These are phyloP conservation scores for Rhodotorula sp. DNA, from an alignment of 1,284 basidiomycete species.

Conservation along the genomic window DNA sequence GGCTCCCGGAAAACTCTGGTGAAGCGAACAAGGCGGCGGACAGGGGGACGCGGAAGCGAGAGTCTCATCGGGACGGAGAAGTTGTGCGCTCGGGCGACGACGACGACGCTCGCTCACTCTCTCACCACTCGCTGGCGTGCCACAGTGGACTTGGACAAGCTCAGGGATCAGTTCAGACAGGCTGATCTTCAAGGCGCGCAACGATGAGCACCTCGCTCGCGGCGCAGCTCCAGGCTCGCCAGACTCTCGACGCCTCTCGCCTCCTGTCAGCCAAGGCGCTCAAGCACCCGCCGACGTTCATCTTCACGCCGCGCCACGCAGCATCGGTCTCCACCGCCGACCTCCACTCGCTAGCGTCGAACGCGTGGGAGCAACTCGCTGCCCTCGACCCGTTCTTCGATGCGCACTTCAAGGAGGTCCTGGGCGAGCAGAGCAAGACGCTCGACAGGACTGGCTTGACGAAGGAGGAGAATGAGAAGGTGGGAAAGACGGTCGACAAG, in stretches of 20 bases:
- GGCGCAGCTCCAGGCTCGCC: slow-evolving; percentile 72
- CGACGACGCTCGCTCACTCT: neutral
- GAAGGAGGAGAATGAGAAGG: slow-evolving; percentile 60
- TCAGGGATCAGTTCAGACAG: neutral
- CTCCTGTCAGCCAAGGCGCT: slow-evolving; percentile 64
- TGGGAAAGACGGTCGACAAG: slow-evolving; percentile 62
- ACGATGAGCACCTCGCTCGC: slow-evolving; percentile 74
- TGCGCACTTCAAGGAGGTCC: slow-evolving; percentile 65
- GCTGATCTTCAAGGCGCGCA: no score
- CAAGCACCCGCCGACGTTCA: slow-evolving; percentile 67
- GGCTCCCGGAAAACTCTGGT: no score
- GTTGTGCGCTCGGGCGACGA: neutral
- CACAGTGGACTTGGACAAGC: neutral
- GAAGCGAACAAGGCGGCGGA: no score
- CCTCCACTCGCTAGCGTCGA: slow-evolving; percentile 75
- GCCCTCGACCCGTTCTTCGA: slow-evolving; percentile 59
- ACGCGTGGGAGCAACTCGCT: slow-evolving; percentile 69
- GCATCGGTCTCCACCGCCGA: slow-evolving; percentile 81
- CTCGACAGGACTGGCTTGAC: slow-evolving; percentile 80
- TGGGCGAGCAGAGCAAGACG: slow-evolving; percentile 72
- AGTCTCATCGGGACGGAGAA: no score
- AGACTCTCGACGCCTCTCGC: slow-evolving; percentile 74
- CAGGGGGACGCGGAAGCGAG: no score
- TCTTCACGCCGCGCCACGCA: slow-evolving; percentile 79
- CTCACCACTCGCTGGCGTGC: neutral